Conservation (phyloP, 139 green algal genomes). For the Micromonas commoda region DNA sequence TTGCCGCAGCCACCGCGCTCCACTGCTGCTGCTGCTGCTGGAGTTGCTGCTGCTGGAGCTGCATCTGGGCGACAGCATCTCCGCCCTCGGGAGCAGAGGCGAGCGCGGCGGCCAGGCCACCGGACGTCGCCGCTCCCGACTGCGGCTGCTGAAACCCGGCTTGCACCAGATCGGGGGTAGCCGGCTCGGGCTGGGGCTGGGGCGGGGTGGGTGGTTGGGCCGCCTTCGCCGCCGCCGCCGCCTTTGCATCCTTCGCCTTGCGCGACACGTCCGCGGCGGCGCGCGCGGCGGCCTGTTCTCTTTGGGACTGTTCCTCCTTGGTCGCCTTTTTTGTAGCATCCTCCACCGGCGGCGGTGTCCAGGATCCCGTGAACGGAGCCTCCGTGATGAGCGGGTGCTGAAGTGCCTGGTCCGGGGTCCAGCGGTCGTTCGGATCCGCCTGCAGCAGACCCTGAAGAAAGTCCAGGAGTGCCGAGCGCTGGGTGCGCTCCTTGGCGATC, state of each 20-base stretch:
- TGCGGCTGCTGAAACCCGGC: too few species aligned
- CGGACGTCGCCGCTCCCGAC: constrained; percentile 1
- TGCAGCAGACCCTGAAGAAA: constrained; percentile 65
- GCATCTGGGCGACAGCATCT: not conserved
- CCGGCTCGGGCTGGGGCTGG: too few species aligned
- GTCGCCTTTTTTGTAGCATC: not conserved
- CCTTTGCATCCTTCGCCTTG: constrained; percentile 17
- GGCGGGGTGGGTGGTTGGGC: too few species aligned
- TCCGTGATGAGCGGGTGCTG: constrained; percentile 83
- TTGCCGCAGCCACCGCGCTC: too few species aligned
- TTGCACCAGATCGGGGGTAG: too few species aligned
- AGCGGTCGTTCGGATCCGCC: constrained; percentile 60
- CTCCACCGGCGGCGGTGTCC: constrained; percentile 52
- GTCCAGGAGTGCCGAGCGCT: constrained; percentile 70
- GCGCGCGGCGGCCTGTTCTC: not conserved
- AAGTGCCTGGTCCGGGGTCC: constrained; percentile 70
- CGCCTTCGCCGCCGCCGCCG: constrained; percentile 20
- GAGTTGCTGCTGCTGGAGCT: constrained; percentile 24
- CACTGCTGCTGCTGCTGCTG: constrained; percentile 7
- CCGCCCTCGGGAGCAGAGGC: constrained; percentile 19
- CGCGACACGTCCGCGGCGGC: constrained; percentile 17
- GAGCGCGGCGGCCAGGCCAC: constrained; percentile 17
- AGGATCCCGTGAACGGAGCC: constrained; percentile 61
- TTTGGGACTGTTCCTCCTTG: not conserved
- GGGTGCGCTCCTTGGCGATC: constrained; percentile 33